These are phyloP conservation scores for Alloteropsis angusta DNA, from an alignment of 202 grass and related monocot genomes.

Conservation along the genomic window DNA sequence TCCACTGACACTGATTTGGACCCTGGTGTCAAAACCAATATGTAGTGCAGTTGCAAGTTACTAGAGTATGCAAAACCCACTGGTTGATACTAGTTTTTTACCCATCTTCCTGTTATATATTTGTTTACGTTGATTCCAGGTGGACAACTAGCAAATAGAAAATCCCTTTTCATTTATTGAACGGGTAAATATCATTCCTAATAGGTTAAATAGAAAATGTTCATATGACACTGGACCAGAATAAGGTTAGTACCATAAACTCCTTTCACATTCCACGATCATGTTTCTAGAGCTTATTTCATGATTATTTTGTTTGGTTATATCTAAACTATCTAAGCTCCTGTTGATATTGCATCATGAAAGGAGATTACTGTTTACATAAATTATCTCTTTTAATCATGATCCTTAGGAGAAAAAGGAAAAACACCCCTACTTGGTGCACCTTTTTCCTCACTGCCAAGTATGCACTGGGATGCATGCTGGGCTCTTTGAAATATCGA, in stretches of 20 bases:
- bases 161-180: not conserved
- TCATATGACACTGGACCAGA: not conserved
- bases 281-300: not conserved
- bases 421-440: not conserved
- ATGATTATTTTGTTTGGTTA: not conserved
- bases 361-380: not conserved
- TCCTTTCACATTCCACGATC: not conserved
- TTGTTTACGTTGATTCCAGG: not conserved
- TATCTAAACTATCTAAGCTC: not conserved
- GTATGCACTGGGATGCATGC: not conserved
- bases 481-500: not conserved
- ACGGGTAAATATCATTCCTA: not conserved
- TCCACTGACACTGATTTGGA: not conserved
- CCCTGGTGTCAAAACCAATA: not conserved
- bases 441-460: not conserved
- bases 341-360: not conserved
- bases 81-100: not conserved
- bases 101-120: not conserved
- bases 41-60: not conserved
- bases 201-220: not conserved
- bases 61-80: not conserved
- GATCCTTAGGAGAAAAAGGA: not conserved
- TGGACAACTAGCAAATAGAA: not conserved
- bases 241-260: not conserved
- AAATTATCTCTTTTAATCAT: conserved; percentile 1